Conservation (phyloP, 2,329 filamentous ascomycete genomes). For the Aureobasidium uvarum region DNA sequence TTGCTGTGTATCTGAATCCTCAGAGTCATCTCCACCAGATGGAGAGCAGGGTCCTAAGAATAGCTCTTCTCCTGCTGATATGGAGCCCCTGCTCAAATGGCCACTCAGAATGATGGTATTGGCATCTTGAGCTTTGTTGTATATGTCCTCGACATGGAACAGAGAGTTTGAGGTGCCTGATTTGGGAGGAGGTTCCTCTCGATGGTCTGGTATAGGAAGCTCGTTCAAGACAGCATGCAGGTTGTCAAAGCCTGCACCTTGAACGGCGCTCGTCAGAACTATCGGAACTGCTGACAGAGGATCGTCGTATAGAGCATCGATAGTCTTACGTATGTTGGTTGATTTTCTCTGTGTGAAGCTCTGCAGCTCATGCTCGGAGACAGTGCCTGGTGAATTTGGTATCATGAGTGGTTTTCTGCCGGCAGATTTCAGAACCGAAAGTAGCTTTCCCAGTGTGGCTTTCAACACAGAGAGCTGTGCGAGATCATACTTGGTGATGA, state of each 20-base stretch:
- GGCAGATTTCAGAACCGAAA: constrained; percentile 73
- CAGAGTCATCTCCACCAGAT: constrained; percentile 38
- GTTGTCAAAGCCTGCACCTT: constrained; percentile 75
- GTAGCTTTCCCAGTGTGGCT: constrained; percentile 67
- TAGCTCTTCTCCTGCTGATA: constrained; percentile 75
- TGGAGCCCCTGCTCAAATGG: constrained; percentile 71
- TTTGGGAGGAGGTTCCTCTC: background rate
- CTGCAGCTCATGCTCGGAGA: constrained; percentile 52
- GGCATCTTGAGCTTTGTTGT: constrained; percentile 56
- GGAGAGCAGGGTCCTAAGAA: constrained; percentile 68
- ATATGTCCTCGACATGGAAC: constrained; percentile 91
- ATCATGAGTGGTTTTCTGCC: constrained; percentile 74
- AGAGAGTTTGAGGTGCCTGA: background rate
- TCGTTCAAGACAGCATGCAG: constrained; percentile 77
- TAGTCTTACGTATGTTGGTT: constrained; percentile 56
- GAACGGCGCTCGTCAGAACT: constrained; percentile 80
- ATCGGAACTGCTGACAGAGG: constrained; percentile 67
- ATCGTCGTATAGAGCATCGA: constrained; percentile 53
- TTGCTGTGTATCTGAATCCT: constrained; percentile 39
- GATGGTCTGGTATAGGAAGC: constrained; percentile 60
- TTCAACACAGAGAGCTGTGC: constrained; percentile 71
- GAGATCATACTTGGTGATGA: constrained; percentile 88
- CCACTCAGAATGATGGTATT: constrained; percentile 69
- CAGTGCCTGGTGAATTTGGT: constrained; percentile 35
- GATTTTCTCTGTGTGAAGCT: constrained; percentile 58